Evolutionary conservation across 805 yeast species (phyloP), one percentile per base, ranked within the genome.

Genomic region (Pichia phayaonensis): DNA sequence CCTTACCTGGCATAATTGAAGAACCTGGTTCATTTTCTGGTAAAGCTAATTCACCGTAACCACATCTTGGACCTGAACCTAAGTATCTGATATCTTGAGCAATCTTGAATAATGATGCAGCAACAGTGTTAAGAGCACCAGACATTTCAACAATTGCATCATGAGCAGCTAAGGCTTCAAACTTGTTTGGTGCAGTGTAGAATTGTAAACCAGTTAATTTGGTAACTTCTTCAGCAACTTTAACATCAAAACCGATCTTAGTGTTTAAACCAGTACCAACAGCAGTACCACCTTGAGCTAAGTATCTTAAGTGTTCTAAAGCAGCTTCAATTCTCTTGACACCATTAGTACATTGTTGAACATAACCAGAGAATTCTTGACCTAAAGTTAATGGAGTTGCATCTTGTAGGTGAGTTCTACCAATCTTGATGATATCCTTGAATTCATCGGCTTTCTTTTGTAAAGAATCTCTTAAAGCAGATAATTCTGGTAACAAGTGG

Each of bases 21-120:
- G 97, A 89, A 66, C 99, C 99, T 51, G 99, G 99, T 76, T 94
- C 99, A 72, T 94, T 94, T 76, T 92, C 98, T 56, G 99, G 99
- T 61, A 94, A 76, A 26, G 89, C 67, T 60, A 94, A 81, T 74
- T 94, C 99, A 51, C 97, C 97, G 73, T 94, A 94, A 56, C 99
- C 99, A 74, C 99, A 94, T 76, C 99, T 86, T 67, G 99, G 99
- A 64, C 99, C 99, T 44, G 97, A 88, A 57, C 98, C 99, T 61
- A 94, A 81, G 80, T 94, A 94, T 74, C 99, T 81, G 70, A 94
- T 94, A 70, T 94, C 99, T 72, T 94, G 89, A 62, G 97, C 98
- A 62, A 94, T 94, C 79, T 94, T 94, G 84, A 75, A 94, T 61
- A 94, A 76, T 22, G 97, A 90, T 40, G 81, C 87, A 42, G 98